Evolutionary conservation across 176 grass and related monocot species (phyloP).

Genomic region (Paspalum notatum): DNA sequence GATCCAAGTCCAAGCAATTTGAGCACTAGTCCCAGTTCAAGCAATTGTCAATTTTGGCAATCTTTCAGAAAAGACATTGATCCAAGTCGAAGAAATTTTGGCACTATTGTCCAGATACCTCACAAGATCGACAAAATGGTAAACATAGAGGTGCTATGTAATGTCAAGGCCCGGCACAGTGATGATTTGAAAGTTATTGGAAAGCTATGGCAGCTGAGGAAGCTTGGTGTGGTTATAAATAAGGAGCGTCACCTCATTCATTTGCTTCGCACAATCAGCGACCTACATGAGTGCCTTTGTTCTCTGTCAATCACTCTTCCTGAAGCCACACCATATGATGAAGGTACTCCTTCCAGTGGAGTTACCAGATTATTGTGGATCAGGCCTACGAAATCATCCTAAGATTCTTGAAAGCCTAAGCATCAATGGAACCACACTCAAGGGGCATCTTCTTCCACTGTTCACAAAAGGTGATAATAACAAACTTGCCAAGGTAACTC

Average conservation of each 20-base stretch:
- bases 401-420: constrained; percentile 38
- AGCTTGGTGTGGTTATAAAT: constrained; percentile 16
- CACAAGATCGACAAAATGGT: neutral
- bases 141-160: constrained; percentile 16
- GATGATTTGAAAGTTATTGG: neutral
- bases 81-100: neutral
- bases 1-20: neutral
- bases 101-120: neutral
- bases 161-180: neutral
- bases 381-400: neutral
- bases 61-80: too few species aligned
- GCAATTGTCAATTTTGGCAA: too few species aligned
- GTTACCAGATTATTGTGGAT: neutral
- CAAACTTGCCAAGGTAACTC: constrained; percentile 29
- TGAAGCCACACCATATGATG: neutral
- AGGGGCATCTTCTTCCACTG: constrained; percentile 10
- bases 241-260: neutral
- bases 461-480: neutral
- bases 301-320: constrained; percentile 1
- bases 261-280: neutral
- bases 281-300: constrained; percentile 11
- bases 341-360: neutral
- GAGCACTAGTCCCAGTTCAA: too few species aligned
- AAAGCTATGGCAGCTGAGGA: neutral
- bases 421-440: constrained; percentile 12